Evolutionary conservation across 345 rosid genomes (phyloP), one percentile per base, ranked within the genome.

Genomic region (Syzygium oleosum): DNA sequence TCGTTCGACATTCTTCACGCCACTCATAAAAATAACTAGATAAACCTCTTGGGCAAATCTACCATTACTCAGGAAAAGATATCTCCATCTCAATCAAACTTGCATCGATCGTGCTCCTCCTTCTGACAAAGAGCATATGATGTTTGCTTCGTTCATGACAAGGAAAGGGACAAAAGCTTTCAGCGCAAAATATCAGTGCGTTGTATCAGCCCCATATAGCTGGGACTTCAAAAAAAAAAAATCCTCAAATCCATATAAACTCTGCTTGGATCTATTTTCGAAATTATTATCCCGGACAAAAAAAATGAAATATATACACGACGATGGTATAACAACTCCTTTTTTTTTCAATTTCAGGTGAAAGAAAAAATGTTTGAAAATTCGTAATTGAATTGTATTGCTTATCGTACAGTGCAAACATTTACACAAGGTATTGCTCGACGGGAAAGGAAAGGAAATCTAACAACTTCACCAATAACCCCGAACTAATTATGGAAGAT

Each of bases 141-240:
- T 19, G 79, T 73, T 21, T 38, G 49, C 25, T 34, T 34, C 80
- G 80, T 73, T 9, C 25, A 34, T 0, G 46, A 9, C 49, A 19
- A 17, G 79, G 46, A 68, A 17, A 63, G 13, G 80, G 2, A 73
- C 80, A 73, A 73, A 17, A 34, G 46, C 3, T 73, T 9, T 19
- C 13, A 22, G 80, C 79, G 79, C 80, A 73, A 73, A 34, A 73
- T 34, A 73, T 73, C 80, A 2, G 25, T 9, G 25, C 38, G 49
- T 34, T 7, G 21, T 15, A 16, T 31, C 11, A 31, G 78, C 12
- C 12, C 43, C 22, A 0, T 1, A 3, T 14, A n/a, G 9, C 38
- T 61, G 73, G 38, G 38, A n/a, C 13, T 61, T 61, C 34, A n/a
- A n/a, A n/a, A 61, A 29, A 14, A 14, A 61, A 15, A 14, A 14